These are phyloP conservation scores for Oryza meyeriana DNA, from an alignment of 176 grass and related monocot genomes.

Conservation along the genomic window DNA sequence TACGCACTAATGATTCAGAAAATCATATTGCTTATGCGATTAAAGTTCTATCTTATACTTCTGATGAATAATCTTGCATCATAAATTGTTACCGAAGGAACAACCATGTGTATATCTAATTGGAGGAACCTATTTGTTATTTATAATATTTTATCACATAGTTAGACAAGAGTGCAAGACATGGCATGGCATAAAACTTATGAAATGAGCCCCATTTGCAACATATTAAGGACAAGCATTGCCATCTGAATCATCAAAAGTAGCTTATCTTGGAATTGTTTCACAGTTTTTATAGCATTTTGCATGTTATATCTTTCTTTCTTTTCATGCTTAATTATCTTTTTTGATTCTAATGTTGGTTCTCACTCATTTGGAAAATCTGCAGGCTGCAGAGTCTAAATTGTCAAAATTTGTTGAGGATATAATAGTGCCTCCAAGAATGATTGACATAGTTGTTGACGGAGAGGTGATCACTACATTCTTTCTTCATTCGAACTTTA, in stretches of 20 bases:
- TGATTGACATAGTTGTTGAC: slow-evolving; percentile 96
- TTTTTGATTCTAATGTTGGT: slow-evolving; percentile 19
- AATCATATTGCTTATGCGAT: not conserved
- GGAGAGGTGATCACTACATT: slow-evolving; percentile 66
- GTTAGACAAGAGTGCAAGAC: not conserved
- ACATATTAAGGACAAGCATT: not conserved
- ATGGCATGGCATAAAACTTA: not conserved
- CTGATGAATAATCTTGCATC: not conserved
- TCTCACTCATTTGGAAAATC: slow-evolving; percentile 15
- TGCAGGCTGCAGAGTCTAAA: slow-evolving; percentile 82
- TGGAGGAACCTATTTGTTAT: not conserved
- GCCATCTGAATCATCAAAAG: not conserved
- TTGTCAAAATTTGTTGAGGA: slow-evolving; percentile 98
- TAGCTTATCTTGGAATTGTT: not conserved
- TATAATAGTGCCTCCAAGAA: slow-evolving; percentile 89
- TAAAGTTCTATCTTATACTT: not conserved
- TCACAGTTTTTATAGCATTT: slow-evolving; percentile 5
- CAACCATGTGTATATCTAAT: not conserved
- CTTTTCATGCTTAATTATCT: slow-evolving; percentile 13
- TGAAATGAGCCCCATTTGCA: not conserved
- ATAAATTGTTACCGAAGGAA: not conserved
- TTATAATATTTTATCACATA: not conserved
- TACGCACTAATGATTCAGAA: not conserved
- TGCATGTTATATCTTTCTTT: slow-evolving; percentile 4
- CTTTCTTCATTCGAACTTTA: not conserved